These are phyloP conservation scores for Trichomonas gallinae DNA, from an alignment of 208 protist genomes.

Conservation along the genomic window DNA sequence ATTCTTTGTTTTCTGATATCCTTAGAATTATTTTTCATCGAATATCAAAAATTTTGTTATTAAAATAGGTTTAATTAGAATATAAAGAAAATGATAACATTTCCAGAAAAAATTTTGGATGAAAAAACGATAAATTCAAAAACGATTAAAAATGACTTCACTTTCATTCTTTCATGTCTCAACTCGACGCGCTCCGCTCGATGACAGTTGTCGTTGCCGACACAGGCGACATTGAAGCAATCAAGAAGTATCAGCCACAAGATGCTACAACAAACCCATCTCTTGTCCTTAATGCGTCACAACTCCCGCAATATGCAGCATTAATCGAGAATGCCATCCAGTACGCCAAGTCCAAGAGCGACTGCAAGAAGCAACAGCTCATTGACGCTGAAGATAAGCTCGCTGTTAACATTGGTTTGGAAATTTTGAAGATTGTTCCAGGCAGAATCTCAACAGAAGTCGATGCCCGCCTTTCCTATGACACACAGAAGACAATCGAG, in stretches of 20 bases:
- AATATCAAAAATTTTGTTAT: too few species aligned
- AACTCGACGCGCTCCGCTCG: background rate
- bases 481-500: slow-evolving; percentile 32
- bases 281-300: slow-evolving; percentile 11
- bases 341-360: background rate
- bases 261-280: slow-evolving; percentile 34
- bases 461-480: slow-evolving; percentile 40
- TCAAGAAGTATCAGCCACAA: slow-evolving; percentile 29
- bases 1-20: too few species aligned
- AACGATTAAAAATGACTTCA: background rate
- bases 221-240: slow-evolving; percentile 31
- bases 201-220: slow-evolving; percentile 30
- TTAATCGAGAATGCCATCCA: background rate
- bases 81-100: too few species aligned
- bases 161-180: background rate
- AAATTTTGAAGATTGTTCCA: slow-evolving; percentile 37
- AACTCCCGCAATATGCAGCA: slow-evolving; percentile 21
- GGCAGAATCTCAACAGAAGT: slow-evolving; percentile 38
- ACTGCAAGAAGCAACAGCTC: background rate
- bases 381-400: slow-evolving; percentile 40
- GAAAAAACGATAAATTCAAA: too few species aligned
- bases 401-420: slow-evolving; percentile 41
- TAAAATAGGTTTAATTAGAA: too few species aligned
- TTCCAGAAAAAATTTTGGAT: too few species aligned
- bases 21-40: too few species aligned